Base-by-base conservation (phyloP, 306 rosid genomes). In the Comarum palustre region DNA sequence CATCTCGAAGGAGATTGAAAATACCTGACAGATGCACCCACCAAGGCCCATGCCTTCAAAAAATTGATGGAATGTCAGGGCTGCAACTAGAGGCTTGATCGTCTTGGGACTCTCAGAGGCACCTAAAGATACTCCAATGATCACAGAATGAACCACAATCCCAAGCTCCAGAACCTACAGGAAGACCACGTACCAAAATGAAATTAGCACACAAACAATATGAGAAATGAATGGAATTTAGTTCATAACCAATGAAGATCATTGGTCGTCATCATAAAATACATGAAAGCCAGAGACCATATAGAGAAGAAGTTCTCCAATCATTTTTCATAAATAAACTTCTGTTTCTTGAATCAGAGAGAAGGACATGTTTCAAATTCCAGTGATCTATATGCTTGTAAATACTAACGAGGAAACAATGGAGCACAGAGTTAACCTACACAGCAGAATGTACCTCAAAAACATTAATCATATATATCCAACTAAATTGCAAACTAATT, bases 21-120 rank as follows among this genome's bases (percentile, higher is more conserved):
- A 15, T 79, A 79, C 86, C 86, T 82, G 86, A 63, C 68, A 46
- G 54, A 88, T 84, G 77, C 84, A 86, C 0, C 85, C 87, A 54
- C 89, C 86, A 24, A 89, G 92, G 20, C 92, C 87, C 77, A 84
- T 75, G 74, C 87, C 87, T 66, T 84, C 87, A 15, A 84, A 90
- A 64, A 82, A 81, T 64, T 90, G 96, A 78, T 87, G 96, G 68
- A 86, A 87, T 50, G 84, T 77, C 34, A 90, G 58, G 38, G 92
- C 96, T 5, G 88, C 87, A 15, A 90, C 79, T 2, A 87, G 84
- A 72, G 90, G 81, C 52, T 82, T 84, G 71, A 90, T 86, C 54
- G 88, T 84, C 46, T 68, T 86, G 12, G 89, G 77, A 75, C 79
- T 84, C 22, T 51, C 20, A 0, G 92, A 86, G 25, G 88, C 87